These are phyloP conservation scores for Eucalyptus lansdowneana DNA, from an alignment of 345 rosid genomes.

Conservation along the genomic window DNA sequence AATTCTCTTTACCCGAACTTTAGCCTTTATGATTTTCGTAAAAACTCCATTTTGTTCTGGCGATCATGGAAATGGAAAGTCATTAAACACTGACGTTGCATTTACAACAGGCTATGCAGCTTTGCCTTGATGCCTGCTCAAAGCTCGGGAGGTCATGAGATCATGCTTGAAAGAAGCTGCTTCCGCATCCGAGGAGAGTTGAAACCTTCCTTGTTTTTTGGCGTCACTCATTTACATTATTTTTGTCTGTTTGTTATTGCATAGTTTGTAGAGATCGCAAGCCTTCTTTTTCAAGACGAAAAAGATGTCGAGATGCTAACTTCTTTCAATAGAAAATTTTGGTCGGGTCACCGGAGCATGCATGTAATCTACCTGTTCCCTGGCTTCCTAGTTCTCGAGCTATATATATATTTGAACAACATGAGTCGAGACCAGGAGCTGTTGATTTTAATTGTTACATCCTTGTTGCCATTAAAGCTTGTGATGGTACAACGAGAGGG, in stretches of 20 bases:
- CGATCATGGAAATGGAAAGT: not conserved
- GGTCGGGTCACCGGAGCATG: not conserved
- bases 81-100: not conserved
- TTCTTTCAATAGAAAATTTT: not conserved
- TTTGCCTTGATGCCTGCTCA: conserved; percentile 74
- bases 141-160: conserved; percentile 81
- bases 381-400: not conserved
- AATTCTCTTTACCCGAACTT: not conserved
- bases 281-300: not conserved
- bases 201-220: not conserved
- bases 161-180: conserved; percentile 69
- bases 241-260: not conserved
- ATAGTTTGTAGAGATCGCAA: not conserved
- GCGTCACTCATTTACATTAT: not conserved
- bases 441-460: not conserved
- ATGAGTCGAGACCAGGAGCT: not conserved
- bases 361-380: not conserved
- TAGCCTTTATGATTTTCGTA: not conserved
- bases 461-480: not conserved
- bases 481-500: not conserved
- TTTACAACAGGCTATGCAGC: conserved; percentile 72
- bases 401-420: too few relatives aligned
- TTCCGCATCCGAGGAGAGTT: conserved; percentile 21
- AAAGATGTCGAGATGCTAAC: not conserved
- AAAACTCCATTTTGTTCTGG: not conserved